Conservation (phyloP, 2,329 filamentous ascomycete species). For the Microsporum ferrugineum region DNA sequence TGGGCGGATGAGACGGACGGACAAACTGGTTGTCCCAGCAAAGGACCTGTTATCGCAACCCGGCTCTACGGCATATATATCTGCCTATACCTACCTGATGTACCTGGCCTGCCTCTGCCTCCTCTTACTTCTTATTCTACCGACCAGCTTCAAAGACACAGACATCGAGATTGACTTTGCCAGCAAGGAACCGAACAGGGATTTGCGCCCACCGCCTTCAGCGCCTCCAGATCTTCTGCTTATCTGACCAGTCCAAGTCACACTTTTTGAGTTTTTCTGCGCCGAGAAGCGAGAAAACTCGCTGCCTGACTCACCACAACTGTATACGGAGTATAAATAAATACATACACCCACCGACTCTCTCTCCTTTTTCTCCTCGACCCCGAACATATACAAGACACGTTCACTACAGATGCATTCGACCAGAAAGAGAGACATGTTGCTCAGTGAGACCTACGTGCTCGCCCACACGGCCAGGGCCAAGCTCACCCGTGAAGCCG, state of each 20-base stretch:
- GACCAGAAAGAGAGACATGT: conserved; percentile 70
- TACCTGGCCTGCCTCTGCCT: not conserved
- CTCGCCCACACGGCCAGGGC: conserved; percentile 91
- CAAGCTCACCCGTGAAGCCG: conserved; percentile 90
- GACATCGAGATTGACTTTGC: not conserved
- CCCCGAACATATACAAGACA: not conserved
- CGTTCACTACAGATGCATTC: not conserved
- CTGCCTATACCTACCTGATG: not conserved
- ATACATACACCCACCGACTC: not conserved
- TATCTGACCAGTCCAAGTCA: not conserved
- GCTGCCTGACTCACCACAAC: not conserved
- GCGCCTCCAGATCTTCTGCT: not conserved
- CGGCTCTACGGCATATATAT: not conserved
- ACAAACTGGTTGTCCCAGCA: not conserved
- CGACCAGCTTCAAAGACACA: not conserved
- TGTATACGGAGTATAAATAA: not conserved
- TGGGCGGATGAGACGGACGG: not conserved
- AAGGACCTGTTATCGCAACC: not conserved
- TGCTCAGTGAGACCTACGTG: conserved; percentile 95
- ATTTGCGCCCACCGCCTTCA: not conserved
- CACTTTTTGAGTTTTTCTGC: not conserved
- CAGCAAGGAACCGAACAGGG: not conserved
- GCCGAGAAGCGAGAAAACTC: not conserved
- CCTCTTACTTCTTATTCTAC: not conserved
- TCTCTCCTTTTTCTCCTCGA: not conserved